A percentile compares a stretch with the other conserved stretches of the same genome.
These are phyloP conservation scores for Madurella fahalii DNA, from an alignment of 2,329 filamentous ascomycete genomes.

Conservation along the genomic window DNA sequence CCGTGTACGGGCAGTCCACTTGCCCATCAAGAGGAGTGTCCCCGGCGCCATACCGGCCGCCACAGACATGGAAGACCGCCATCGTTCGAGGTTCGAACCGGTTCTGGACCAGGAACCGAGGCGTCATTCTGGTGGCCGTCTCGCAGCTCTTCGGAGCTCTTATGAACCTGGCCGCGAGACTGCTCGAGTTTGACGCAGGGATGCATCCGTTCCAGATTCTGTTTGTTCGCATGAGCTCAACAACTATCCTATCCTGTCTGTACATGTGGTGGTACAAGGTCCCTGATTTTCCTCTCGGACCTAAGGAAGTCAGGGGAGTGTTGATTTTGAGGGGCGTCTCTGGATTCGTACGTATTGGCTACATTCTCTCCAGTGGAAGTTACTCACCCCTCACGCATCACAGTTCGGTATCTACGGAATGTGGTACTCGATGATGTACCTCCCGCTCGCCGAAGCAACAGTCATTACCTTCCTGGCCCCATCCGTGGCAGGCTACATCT, in stretches of 20 bases:
- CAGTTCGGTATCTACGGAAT: constrained; percentile 72
- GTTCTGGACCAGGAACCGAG: constrained; percentile 65
- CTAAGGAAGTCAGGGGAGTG: constrained; percentile 60
- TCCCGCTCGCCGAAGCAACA: constrained; percentile 81
- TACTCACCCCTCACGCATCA: neutral
- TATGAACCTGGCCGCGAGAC: constrained; percentile 79
- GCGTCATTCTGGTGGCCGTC: constrained; percentile 66
- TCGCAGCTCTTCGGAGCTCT: constrained; percentile 77
- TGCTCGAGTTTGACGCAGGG: constrained; percentile 68
- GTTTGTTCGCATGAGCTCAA: constrained; percentile 74
- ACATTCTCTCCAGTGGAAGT: constrained; percentile 35
- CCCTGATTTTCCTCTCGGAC: constrained; percentile 67
- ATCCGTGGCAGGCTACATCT: constrained; percentile 73
- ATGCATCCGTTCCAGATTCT: constrained; percentile 84
- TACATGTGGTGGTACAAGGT: constrained; percentile 73
- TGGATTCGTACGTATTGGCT: constrained; percentile 45
- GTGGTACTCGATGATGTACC: constrained; percentile 64
- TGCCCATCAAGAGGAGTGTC: constrained; percentile 12
- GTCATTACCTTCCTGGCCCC: constrained; percentile 86
- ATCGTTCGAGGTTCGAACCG: constrained; percentile 26
- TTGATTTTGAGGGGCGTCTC: constrained; percentile 64
- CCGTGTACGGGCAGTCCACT: constrained; percentile 31
- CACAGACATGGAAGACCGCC: constrained; percentile 11
- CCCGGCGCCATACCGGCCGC: constrained; percentile 20
- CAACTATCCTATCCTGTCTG: constrained; percentile 57